phyloP scores from a whole-genome alignment of 2,329 filamentous ascomycete species.

The Rhexocercosporidium sp. region DNA sequence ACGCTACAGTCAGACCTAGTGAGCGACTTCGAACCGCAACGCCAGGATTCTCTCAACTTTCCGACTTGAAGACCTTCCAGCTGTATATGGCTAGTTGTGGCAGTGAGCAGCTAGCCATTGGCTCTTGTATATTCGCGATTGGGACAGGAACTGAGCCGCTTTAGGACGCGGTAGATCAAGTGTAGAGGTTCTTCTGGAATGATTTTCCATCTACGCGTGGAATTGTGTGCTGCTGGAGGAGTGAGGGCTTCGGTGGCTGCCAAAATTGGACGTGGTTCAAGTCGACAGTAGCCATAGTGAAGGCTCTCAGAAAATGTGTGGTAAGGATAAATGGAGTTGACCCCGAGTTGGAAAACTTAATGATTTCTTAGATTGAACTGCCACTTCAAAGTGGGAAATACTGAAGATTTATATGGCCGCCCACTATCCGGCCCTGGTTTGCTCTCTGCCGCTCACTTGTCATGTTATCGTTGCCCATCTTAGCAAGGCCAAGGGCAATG shows the following conservation, averaged over 20 bases:
- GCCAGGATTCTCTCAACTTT: conserved; percentile 18
- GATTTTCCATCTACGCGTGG: conserved; percentile 8
- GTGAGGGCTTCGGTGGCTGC: too few relatives aligned
- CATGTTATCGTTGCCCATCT: too few relatives aligned
- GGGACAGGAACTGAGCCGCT: background rate
- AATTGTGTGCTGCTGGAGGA: too few relatives aligned
- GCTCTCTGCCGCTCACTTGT: background rate
- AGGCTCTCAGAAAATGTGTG: background rate
- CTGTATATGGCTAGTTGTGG: conserved; percentile 14
- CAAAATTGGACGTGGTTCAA: too few relatives aligned
- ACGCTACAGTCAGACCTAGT: conserved; percentile 6
- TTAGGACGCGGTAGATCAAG: conserved; percentile 7
- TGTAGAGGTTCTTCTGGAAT: conserved; percentile 15
- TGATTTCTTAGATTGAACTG: background rate
- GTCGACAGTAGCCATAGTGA: background rate
- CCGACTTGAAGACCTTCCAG: conserved; percentile 13
- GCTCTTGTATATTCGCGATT: background rate
- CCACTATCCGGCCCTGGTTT: background rate
- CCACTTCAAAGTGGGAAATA: background rate
- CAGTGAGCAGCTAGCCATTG: background rate
- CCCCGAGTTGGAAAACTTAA: conserved; percentile 1
- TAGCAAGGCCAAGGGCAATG: background rate
- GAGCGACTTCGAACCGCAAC: conserved; percentile 14
- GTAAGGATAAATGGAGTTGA: background rate
- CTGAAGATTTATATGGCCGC: background rate